phyloP scores from a whole-genome alignment of 805 yeast genomes.

The Candida railenensis region DNA sequence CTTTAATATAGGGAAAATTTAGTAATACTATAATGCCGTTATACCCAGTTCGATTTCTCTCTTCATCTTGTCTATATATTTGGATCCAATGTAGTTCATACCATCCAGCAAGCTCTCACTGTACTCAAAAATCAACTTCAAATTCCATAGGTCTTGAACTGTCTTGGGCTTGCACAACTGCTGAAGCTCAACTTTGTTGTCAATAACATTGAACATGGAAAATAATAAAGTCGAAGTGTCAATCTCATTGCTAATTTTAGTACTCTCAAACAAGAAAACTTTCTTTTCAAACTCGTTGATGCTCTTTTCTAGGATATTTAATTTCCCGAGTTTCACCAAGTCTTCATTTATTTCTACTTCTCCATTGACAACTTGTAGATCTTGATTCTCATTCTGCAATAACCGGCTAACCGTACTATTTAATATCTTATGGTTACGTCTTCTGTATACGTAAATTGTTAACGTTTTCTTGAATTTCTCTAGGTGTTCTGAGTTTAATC shows the following conservation, averaged over 20 bases:
- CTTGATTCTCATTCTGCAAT: conserved; percentile 33
- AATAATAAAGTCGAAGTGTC: conserved; percentile 28
- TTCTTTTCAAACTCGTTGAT: conserved; percentile 28
- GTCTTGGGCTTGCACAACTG: conserved; percentile 42
- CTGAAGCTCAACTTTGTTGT: conserved; percentile 53
- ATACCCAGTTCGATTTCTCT: neutral
- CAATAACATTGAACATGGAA: conserved; percentile 46
- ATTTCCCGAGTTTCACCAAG: conserved; percentile 20
- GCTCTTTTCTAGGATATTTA: conserved; percentile 20
- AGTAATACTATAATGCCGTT: too few relatives aligned
- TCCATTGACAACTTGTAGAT: conserved; percentile 24
- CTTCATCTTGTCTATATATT: neutral
- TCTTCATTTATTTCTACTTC: conserved; percentile 24
- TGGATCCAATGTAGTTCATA: neutral
- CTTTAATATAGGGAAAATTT: too few relatives aligned
- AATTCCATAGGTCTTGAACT: conserved; percentile 61
- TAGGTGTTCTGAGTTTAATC: conserved; percentile 38
- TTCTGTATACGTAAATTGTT: conserved; percentile 53
- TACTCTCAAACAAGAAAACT: conserved; percentile 26
- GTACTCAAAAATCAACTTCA: conserved; percentile 60
- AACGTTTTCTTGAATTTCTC: conserved; percentile 42
- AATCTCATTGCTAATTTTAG: conserved; percentile 13
- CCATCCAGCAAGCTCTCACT: conserved; percentile 35
- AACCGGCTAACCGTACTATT: conserved; percentile 31
- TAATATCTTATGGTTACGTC: conserved; percentile 39